Percentiles rank a stretch among this genome's conserved stretches.
Conservation (phyloP, 441 rosid genomes). For the Syzygium syzygioides region DNA sequence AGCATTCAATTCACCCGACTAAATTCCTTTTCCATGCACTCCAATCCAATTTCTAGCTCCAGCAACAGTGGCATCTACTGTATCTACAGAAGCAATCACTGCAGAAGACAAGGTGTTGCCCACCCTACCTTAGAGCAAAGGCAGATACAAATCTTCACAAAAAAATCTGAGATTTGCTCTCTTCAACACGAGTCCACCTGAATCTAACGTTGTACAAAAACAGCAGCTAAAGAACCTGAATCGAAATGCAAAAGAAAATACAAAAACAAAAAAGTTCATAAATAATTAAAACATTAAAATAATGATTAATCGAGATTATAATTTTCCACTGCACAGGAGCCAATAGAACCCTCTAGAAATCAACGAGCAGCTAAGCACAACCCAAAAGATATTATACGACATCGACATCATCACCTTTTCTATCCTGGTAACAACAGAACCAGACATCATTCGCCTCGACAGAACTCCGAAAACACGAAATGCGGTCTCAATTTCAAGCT, state of each 20-base stretch:
- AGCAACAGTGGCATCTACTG: neutral
- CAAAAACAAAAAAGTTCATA: accelerated
- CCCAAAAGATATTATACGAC: neutral
- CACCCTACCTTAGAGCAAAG: neutral
- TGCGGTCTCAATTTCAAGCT: neutral
- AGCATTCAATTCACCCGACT: neutral
- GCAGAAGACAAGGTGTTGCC: neutral
- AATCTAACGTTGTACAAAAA: neutral
- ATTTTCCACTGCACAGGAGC: neutral
- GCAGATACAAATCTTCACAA: neutral
- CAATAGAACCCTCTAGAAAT: neutral
- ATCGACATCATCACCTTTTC: neutral
- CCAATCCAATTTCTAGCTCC: neutral
- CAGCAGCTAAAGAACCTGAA: neutral
- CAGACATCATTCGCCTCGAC: neutral
- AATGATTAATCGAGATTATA: neutral
- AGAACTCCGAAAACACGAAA: neutral
- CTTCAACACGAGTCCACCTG: neutral
- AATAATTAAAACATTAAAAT: neutral
- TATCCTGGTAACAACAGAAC: neutral
- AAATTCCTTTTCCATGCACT: neutral
- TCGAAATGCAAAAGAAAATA: neutral
- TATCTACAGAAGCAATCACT: neutral
- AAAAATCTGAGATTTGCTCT: neutral
- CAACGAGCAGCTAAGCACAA: neutral